phyloP scores from a whole-genome alignment of 2,329 filamentous ascomycete genomes.

The Fusarium sp. region DNA sequence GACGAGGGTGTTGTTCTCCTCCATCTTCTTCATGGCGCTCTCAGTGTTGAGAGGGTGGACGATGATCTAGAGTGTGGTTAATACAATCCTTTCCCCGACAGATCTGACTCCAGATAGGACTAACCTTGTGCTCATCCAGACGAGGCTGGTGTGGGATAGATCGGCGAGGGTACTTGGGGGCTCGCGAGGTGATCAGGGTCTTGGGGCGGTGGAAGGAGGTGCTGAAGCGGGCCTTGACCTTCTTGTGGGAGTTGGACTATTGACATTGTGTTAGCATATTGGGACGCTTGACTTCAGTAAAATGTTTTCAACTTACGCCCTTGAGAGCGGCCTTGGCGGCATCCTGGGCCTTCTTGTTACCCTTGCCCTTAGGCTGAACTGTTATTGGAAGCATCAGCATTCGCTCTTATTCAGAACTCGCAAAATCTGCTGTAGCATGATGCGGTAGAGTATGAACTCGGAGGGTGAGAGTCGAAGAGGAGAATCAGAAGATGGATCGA shows the following conservation, averaged over 20 bases:
- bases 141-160: constrained; percentile 87
- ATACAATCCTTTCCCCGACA: not conserved
- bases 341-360: constrained; percentile 83
- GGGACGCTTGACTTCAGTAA: not conserved
- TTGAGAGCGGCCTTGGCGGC: constrained; percentile 96
- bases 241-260: constrained; percentile 72
- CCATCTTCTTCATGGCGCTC: constrained; percentile 99
- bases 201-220: constrained; percentile 98
- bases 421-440: constrained; percentile 79
- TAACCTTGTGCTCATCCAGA: constrained; percentile 97
- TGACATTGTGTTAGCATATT: not conserved
- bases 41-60: constrained; percentile 99
- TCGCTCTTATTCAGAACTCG: constrained; percentile 76
- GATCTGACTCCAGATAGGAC: not conserved
- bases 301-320: constrained; percentile 74
- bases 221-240: constrained; percentile 88
- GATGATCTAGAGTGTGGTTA: constrained; percentile 66
- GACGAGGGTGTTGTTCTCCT: constrained; percentile 99
- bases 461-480: constrained; percentile 3
- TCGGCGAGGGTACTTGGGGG: constrained; percentile 97
- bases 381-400: constrained; percentile 71
- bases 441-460: constrained; percentile 49
- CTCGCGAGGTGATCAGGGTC: constrained; percentile 89
- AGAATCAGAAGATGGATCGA: constrained; percentile 5
- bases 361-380: constrained; percentile 71